Evolutionary conservation across 306 rosid species (phyloP).

Genomic region (Vigna radiata): DNA sequence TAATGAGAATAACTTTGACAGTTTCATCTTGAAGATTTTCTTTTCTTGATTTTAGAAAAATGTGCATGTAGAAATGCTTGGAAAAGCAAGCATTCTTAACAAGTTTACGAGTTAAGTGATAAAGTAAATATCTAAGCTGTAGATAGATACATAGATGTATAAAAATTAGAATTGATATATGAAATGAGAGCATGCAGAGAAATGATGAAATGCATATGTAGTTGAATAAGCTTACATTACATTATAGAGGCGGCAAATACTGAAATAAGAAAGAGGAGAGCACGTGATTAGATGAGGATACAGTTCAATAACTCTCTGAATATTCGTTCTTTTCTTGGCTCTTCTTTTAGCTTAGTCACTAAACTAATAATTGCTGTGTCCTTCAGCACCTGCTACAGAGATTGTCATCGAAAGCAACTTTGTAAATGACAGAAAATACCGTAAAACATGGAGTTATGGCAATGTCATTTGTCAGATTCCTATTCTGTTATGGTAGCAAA

Average conservation of each 20-base stretch:
- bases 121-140: too few species aligned
- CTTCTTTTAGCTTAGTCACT: not conserved
- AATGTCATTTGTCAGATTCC: constrained; percentile 21
- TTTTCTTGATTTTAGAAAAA: too few species aligned
- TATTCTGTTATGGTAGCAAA: constrained; percentile 14
- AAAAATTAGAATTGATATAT: too few species aligned
- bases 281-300: constrained; percentile 12
- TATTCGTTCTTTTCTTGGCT: constrained; percentile 18
- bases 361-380: constrained; percentile 15
- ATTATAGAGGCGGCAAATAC: not conserved
- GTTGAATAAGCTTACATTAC: not conserved
- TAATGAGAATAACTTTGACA: too few species aligned
- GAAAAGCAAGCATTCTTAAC: too few species aligned
- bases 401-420: constrained; percentile 5
- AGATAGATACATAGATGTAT: too few species aligned
- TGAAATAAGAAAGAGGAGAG: not conserved
- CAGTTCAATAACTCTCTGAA: constrained; percentile 8
- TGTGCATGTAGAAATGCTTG: too few species aligned
- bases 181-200: not conserved
- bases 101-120: too few species aligned
- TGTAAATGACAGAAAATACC: not conserved
- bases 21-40: too few species aligned
- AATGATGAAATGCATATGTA: not conserved
- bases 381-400: constrained; percentile 1
- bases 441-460: constrained; percentile 29